These are phyloP conservation scores for Scedosporium dehoogii DNA, from an alignment of 2,329 filamentous ascomycete species.

Conservation along the genomic window DNA sequence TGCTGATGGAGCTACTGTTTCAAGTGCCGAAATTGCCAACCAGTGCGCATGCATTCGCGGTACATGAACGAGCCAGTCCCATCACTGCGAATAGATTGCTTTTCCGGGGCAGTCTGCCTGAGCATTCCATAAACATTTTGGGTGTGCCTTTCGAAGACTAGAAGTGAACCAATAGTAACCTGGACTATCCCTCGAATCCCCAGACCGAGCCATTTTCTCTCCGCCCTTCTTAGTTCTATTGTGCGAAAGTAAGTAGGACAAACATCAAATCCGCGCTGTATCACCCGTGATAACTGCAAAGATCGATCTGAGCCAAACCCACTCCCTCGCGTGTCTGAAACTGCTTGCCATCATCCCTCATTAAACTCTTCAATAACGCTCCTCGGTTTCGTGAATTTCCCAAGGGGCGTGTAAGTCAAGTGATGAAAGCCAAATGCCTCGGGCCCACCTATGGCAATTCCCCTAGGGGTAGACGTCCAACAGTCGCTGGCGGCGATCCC, in stretches of 20 bases:
- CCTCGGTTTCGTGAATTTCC: slow-evolving; percentile 35
- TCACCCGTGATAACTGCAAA: too few relatives aligned
- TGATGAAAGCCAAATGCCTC: slow-evolving; percentile 37
- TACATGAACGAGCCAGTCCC: neutral
- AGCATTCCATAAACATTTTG: too few relatives aligned
- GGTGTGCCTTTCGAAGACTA: too few relatives aligned
- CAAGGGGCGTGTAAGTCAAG: slow-evolving; percentile 36
- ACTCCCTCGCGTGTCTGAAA: too few relatives aligned
- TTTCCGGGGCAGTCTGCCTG: neutral
- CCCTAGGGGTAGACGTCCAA: slow-evolving; percentile 34
- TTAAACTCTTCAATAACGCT: slow-evolving; percentile 44
- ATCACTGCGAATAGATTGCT: neutral
- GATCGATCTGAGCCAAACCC: too few relatives aligned
- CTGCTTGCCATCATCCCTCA: too few relatives aligned
- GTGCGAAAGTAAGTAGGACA: neutral
- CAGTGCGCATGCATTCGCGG: neutral
- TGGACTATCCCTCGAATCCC: too few relatives aligned
- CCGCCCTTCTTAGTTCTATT: neutral
- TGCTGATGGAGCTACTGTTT: neutral
- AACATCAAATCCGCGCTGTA: too few relatives aligned
- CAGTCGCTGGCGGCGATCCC: slow-evolving; percentile 33
- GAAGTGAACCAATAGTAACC: too few relatives aligned
- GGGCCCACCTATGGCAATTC: slow-evolving; percentile 39
- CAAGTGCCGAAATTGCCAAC: neutral
- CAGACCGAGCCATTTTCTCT: neutral